These are phyloP conservation scores for Xylariaceae sp. DNA, from an alignment of 2,329 filamentous ascomycete genomes.

Conservation along the genomic window DNA sequence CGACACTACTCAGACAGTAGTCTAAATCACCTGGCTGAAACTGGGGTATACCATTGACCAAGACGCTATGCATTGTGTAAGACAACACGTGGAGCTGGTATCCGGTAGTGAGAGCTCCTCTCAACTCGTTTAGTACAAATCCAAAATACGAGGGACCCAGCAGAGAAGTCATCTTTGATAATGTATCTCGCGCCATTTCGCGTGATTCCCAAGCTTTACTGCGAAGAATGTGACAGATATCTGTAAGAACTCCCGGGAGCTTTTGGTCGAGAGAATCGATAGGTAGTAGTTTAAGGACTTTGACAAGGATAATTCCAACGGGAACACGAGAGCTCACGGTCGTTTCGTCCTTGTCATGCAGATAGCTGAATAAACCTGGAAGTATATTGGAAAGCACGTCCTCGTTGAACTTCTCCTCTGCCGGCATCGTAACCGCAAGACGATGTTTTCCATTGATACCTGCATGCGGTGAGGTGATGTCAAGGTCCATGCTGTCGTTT, in stretches of 20 bases:
- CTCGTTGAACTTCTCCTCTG: slow-evolving; percentile 59
- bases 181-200: slow-evolving; percentile 84
- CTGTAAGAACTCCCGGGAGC: slow-evolving; percentile 79
- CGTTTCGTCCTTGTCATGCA: slow-evolving; percentile 92
- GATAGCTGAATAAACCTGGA: slow-evolving; percentile 74
- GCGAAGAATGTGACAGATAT: slow-evolving; percentile 87
- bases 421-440: slow-evolving; percentile 64
- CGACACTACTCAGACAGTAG: slow-evolving; percentile 75
- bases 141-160: slow-evolving; percentile 80
- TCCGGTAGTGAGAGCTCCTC: slow-evolving; percentile 75
- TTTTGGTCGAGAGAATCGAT: slow-evolving; percentile 66
- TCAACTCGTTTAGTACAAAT: slow-evolving; percentile 89
- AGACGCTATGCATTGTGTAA: slow-evolving; percentile 87
- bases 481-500: slow-evolving; percentile 39
- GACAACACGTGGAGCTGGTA: slow-evolving; percentile 95
- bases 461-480: slow-evolving; percentile 20
- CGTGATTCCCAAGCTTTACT: slow-evolving; percentile 85
- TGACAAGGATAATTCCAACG: slow-evolving; percentile 82
- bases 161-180: slow-evolving; percentile 76
- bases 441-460: slow-evolving; percentile 28
- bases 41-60: slow-evolving; percentile 69
- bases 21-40: slow-evolving; percentile 82
- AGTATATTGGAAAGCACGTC: slow-evolving; percentile 74
- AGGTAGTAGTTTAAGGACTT: slow-evolving; percentile 78
- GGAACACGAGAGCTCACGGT: slow-evolving; percentile 91